Percentiles rank a stretch among this genome's conserved stretches.
Conservation (phyloP, 2,329 filamentous ascomycete species). For the Pseudocercospora pini-densiflorae region DNA sequence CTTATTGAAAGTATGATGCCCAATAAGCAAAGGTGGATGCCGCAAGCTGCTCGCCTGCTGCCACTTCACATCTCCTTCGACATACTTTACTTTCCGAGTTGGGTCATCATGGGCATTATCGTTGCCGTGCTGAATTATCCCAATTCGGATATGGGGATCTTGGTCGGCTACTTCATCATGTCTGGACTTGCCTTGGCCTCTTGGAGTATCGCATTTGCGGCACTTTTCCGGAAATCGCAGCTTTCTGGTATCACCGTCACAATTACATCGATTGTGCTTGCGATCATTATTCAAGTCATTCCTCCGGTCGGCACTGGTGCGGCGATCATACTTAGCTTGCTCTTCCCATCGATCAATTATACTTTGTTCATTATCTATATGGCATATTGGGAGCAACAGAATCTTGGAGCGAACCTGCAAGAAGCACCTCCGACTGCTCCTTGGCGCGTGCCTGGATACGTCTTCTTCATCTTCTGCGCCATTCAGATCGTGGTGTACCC, state of each 20-base stretch:
- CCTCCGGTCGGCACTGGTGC: constrained; percentile 65
- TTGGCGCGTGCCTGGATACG: constrained; percentile 73
- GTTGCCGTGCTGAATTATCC: constrained; percentile 63
- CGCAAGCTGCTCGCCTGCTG: constrained; percentile 76
- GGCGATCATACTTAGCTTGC: constrained; percentile 70
- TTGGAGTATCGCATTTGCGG: constrained; percentile 78
- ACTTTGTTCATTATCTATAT: constrained; percentile 81
- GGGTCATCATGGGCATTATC: constrained; percentile 76
- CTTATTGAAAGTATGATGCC: constrained; percentile 92
- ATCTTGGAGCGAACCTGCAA: constrained; percentile 64
- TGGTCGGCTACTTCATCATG: constrained; percentile 69
- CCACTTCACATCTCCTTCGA: constrained; percentile 82
- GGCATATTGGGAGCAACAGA: constrained; percentile 73
- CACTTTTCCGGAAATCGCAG: constrained; percentile 86
- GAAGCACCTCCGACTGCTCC: constrained; percentile 59
- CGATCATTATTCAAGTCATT: constrained; percentile 79
- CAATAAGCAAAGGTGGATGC: constrained; percentile 72
- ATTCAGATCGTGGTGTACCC: constrained; percentile 81
- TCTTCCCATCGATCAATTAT: constrained; percentile 89
- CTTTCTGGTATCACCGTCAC: constrained; percentile 82
- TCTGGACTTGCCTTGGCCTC: constrained; percentile 78
- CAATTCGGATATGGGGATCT: constrained; percentile 48
- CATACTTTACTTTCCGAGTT: constrained; percentile 77
- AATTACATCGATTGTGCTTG: constrained; percentile 74
- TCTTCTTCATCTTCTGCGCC: constrained; percentile 76